Evolutionary conservation across 2,329 filamentous ascomycete species (phyloP).

Genomic region (Penicillium sumatraense): DNA sequence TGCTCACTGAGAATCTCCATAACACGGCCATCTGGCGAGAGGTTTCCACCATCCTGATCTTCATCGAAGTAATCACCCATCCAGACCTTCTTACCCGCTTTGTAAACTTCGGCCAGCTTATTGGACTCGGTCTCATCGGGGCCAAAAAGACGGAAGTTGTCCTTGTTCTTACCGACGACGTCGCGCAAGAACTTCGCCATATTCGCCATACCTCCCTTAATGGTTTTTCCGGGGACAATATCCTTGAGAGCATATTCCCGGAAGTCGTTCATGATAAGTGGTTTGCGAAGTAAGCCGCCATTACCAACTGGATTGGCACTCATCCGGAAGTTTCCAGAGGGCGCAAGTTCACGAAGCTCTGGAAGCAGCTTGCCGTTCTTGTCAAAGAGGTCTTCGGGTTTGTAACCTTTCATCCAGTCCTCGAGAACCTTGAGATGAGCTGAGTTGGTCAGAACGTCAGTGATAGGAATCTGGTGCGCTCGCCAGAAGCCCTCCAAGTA

Average conservation of each 20-base stretch:
- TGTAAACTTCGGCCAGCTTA: slow-evolving; percentile 73
- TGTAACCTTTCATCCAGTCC: slow-evolving; percentile 77
- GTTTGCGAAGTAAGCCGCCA: slow-evolving; percentile 69
- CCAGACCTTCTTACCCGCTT: slow-evolving; percentile 79
- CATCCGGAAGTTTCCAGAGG: slow-evolving; percentile 70
- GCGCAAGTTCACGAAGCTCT: slow-evolving; percentile 68
- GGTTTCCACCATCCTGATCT: slow-evolving; percentile 74
- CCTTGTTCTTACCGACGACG: slow-evolving; percentile 66
- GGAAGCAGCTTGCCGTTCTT: slow-evolving; percentile 65
- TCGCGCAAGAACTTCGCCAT: slow-evolving; percentile 71
- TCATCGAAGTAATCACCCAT: slow-evolving; percentile 78
- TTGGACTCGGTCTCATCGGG: slow-evolving; percentile 84
- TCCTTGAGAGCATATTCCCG: slow-evolving; percentile 68
- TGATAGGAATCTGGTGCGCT: slow-evolving; percentile 76
- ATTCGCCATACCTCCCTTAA: slow-evolving; percentile 69
- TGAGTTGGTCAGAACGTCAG: slow-evolving; percentile 69
- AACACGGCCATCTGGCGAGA: slow-evolving; percentile 69
- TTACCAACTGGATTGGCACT: slow-evolving; percentile 78
- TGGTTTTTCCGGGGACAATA: slow-evolving; percentile 62
- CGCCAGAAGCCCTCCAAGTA: slow-evolving; percentile 79
- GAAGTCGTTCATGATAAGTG: slow-evolving; percentile 73
- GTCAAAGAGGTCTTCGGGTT: slow-evolving; percentile 73
- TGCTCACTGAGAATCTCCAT: slow-evolving; percentile 88
- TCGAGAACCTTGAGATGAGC: slow-evolving; percentile 71
- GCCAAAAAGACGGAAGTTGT: slow-evolving; percentile 75